phyloP scores from a whole-genome alignment of 164 flowering plant genomes.

The Euptelea pleiosperma region DNA sequence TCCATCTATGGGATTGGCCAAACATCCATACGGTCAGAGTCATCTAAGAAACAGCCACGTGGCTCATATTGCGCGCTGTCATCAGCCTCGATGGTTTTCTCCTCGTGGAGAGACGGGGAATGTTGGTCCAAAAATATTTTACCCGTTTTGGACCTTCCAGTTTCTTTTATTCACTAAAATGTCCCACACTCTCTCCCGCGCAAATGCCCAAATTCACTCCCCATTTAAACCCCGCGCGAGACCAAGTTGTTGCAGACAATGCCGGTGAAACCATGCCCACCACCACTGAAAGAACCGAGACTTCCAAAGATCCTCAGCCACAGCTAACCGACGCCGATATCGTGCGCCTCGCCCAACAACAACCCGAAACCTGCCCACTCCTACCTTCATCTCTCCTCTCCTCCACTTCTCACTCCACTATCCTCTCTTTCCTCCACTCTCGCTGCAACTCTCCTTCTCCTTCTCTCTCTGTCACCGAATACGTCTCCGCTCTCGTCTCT shows the following conservation, averaged over 20 bases:
- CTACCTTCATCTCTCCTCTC: slow-evolving; percentile 45
- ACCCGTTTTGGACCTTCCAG: no score
- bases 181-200: slow-evolving; percentile 10
- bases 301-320: slow-evolving; percentile 4
- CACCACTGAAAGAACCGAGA: slow-evolving; percentile 5
- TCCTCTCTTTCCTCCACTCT: slow-evolving; percentile 46
- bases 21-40: no score
- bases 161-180: neutral
- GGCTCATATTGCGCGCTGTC: no score
- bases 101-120: no score
- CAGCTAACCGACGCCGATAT: slow-evolving; percentile 39
- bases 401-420: slow-evolving; percentile 36
- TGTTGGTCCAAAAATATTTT: no score
- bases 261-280: slow-evolving; percentile 11
- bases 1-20: no score
- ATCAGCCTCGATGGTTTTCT: no score
- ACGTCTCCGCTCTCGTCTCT: slow-evolving; percentile 50
- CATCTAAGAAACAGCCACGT: no score
- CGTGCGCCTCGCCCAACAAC: slow-evolving; percentile 40
- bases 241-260: neutral
- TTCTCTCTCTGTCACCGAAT: slow-evolving; percentile 45
- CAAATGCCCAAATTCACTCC: neutral
- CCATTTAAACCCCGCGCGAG: slow-evolving; percentile 7
- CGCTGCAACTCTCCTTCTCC: slow-evolving; percentile 39
- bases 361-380: slow-evolving; percentile 24